A percentile compares a stretch with the other conserved stretches of the same genome.
Conservation (phyloP, 108 stramenopile species). For the Thalassiosira profunda region DNA sequence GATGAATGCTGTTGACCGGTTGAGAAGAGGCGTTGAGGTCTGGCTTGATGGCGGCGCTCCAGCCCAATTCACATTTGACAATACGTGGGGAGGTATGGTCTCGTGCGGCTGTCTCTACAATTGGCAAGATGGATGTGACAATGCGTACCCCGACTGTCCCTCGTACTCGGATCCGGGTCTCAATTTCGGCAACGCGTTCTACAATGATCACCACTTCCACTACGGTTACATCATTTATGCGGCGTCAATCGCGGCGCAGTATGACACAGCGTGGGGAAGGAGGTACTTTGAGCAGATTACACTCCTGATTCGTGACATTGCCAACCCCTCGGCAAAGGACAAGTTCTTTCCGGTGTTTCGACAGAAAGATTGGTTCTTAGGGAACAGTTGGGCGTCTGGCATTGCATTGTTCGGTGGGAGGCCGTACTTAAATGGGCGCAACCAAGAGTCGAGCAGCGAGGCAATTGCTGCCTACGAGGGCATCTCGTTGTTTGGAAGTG, state of each 20-base stretch:
- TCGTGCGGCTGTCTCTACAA: constrained; percentile 89
- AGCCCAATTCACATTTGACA: constrained; percentile 89
- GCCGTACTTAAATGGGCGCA: constrained; percentile 92
- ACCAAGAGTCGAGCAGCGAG: constrained; percentile 94
- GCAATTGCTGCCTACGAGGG: constrained; percentile 94
- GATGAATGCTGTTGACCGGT: constrained; percentile 51
- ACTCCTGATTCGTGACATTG: constrained; percentile 89
- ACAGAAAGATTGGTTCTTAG: constrained; percentile 90
- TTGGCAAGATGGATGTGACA: constrained; percentile 72
- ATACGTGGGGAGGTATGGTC: constrained; percentile 89
- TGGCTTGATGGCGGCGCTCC: constrained; percentile 94
- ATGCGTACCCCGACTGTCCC: constrained; percentile 87
- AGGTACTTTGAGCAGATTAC: constrained; percentile 83
- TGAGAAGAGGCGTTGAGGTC: constrained; percentile 71
- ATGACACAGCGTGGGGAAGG: constrained; percentile 84
- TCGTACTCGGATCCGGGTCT: constrained; percentile 80
- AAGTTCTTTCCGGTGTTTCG: constrained; percentile 85
- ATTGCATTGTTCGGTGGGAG: constrained; percentile 70
- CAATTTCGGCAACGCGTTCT: constrained; percentile 94
- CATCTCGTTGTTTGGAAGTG: constrained; percentile 87
- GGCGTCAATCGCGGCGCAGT: constrained; percentile 89
- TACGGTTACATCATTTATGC: constrained; percentile 94
- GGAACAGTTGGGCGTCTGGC: constrained; percentile 93
- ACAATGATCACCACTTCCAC: constrained; percentile 98
- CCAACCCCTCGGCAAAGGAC: constrained; percentile 87